These are phyloP conservation scores for Saccharata proteae DNA, from an alignment of 2,329 filamentous ascomycete species.

Conservation along the genomic window DNA sequence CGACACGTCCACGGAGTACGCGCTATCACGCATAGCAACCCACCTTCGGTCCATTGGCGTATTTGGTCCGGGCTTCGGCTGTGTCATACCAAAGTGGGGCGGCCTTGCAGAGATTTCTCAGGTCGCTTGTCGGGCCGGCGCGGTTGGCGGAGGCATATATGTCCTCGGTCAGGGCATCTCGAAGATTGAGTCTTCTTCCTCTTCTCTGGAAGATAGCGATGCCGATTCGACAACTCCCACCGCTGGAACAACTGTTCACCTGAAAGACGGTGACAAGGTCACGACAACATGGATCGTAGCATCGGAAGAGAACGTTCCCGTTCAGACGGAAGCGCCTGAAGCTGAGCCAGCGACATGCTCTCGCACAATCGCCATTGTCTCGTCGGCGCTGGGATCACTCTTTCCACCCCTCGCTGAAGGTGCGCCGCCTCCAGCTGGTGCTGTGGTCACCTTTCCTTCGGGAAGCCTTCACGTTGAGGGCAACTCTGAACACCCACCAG, in stretches of 20 bases:
- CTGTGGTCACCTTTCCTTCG: slow-evolving; percentile 54
- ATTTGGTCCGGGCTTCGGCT: slow-evolving; percentile 80
- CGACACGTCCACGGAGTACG: slow-evolving; percentile 50
- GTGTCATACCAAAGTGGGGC: slow-evolving; percentile 87
- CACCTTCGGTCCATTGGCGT: slow-evolving; percentile 79
- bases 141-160: slow-evolving; percentile 84
- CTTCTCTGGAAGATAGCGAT: slow-evolving; percentile 10
- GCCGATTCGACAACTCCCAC: slow-evolving; percentile 21
- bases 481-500: slow-evolving; percentile 29
- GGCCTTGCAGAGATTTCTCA: slow-evolving; percentile 81
- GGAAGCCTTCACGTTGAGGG: slow-evolving; percentile 36
- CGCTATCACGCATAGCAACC: slow-evolving; percentile 60
- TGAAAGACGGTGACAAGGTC: slow-evolving; percentile 48
- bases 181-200: slow-evolving; percentile 10
- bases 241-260: slow-evolving; percentile 22
- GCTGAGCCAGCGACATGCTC: slow-evolving; percentile 8
- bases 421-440: slow-evolving; percentile 61
- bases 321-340: slow-evolving; percentile 7
- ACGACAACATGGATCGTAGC: slow-evolving; percentile 44
- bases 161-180: slow-evolving; percentile 62
- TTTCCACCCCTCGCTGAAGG: slow-evolving; percentile 66
- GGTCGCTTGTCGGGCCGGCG: slow-evolving; percentile 78
- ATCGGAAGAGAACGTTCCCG: slow-evolving; percentile 23
- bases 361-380: slow-evolving; percentile 49
- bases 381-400: slow-evolving; percentile 49